phyloP scores from a whole-genome alignment of 2,329 filamentous ascomycete species.

The Aspergillus sp. region DNA sequence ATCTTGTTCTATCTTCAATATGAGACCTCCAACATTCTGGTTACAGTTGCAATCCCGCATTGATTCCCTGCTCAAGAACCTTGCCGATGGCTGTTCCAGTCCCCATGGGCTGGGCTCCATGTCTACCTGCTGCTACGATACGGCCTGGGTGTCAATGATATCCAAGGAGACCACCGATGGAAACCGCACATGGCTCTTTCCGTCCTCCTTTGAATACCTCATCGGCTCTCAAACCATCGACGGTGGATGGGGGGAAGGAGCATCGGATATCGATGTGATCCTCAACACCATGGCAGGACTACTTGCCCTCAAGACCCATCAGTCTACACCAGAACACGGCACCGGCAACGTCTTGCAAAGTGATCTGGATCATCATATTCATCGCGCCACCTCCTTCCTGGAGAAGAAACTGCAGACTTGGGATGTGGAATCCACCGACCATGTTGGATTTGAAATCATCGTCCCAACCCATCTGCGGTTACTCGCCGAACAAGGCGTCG shows the following conservation, averaged over 20 bases:
- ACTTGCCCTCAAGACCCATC: slow-evolving; percentile 1
- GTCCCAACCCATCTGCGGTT: slow-evolving; percentile 22
- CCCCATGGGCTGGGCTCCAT: neutral
- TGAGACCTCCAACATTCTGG: neutral
- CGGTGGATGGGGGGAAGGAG: neutral
- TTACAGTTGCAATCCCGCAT: neutral
- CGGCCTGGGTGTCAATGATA: slow-evolving; percentile 2
- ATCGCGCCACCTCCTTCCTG: neutral
- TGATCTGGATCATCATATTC: neutral
- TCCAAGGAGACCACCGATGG: neutral
- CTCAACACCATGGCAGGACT: slow-evolving; percentile 1
- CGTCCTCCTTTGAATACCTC: slow-evolving; percentile 1
- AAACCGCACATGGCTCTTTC: slow-evolving; percentile 1
- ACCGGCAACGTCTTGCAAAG: neutral
- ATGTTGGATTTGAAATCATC: slow-evolving; percentile 31
- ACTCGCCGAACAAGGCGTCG: slow-evolving; percentile 18
- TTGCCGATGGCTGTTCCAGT: neutral
- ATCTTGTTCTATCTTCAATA: neutral
- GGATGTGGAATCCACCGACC: slow-evolving; percentile 20
- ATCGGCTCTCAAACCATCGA: neutral
- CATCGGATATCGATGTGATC: neutral
- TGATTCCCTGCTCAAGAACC: neutral
- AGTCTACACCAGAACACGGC: neutral
- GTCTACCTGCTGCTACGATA: slow-evolving; percentile 1
- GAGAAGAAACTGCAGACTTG: slow-evolving; percentile 16